Evolutionary conservation across 2,329 filamentous ascomycete genomes (phyloP), one percentile per base, ranked within the genome.

Genomic region (Dendrostoma leiphaemia): DNA sequence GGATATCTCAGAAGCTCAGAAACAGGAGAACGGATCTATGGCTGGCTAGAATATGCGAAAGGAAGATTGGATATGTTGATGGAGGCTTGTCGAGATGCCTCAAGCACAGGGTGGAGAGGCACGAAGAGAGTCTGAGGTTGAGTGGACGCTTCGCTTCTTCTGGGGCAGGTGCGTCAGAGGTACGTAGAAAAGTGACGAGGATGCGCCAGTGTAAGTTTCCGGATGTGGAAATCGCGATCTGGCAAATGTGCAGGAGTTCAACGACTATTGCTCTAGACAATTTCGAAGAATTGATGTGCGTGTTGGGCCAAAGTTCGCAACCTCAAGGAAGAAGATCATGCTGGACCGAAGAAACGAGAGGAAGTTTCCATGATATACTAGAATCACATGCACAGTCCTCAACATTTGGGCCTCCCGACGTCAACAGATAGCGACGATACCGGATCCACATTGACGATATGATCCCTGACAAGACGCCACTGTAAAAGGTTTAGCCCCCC

Each of bases 321-420:
- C 19, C 15, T 6, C 10, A 13, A 23, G 6, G 5, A 19, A 23
- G n/a, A n/a, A n/a, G n/a, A n/a, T n/a, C n/a, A n/a, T n/a, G n/a
- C n/a, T n/a, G n/a, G n/a, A n/a, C n/a, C n/a, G n/a, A n/a, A n/a
- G n/a, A n/a, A n/a, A n/a, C n/a, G n/a, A n/a, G n/a, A n/a, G n/a
- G n/a, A 38, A 21, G 3, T 19, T 38, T 15, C 21, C 9, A n/a
- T 13, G 15, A 49, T 40, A 28, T 41, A 38, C n/a, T 19, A 10
- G 31, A 38, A n/a, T 56, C 44, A 53, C 45, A 53, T 45, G 32
- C 31, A 29, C 34, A n/a, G 10, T 38, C 24, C 28, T 45, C 41
- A 50, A 48, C 35, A 47, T 48, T 57, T 57, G 47, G 46, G 38
- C 32, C 46, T 37, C 48, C 13, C 43, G 37, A 55, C 55, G 55